Base-by-base conservation (phyloP, 495 filamentous ascomycete species). In the Chlorociboria aeruginascens region DNA sequence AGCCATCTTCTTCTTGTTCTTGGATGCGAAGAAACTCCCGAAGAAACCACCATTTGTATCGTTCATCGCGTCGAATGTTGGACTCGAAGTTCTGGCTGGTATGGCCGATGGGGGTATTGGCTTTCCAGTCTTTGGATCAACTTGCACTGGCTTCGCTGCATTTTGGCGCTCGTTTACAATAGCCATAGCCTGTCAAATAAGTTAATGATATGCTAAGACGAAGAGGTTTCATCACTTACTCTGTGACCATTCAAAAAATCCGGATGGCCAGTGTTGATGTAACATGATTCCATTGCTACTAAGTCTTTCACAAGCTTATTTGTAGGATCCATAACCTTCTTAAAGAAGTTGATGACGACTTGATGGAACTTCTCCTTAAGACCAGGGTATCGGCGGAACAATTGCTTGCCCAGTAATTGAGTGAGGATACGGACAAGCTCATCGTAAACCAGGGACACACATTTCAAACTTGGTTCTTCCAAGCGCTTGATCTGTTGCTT, bases 1-100 rank as follows among this genome's bases (percentile, higher is more conserved):
- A 17, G 93, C 93, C 76, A 95, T 89, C 81, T 95, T 97, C 82
- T 97, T 99, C 78, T 97, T 99, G 65, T 96, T 97, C 76, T 95
- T 97, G 46, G 81, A 84, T 6, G 89, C 88, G 66, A 94, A 96
- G 76, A 97, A 97, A 63, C 85, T 90, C 49, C 90, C 89, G 63
- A 96, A 96, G 74, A 97, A 99, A 45, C 89, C 86, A 43, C 74
- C 66, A 56, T 80, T 76, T 35, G 67, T 66, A 36, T 80, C 77
- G 3, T 72, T 67, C 12, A 69, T 60, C 33, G 58, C 61, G 52
- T 80, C 80, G 6, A 74, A 53, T 7, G 76, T 79, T 8, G 81
- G 81, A 57, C 84, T 90, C 43, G 77, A 76, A 32, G 86, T 76
- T 45, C 86, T 77, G 14, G 73, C 78, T 10, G 79, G 82, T 12